Evolutionary conservation across 192 early-diverging fungal species (phyloP).

Genomic region (Funneliformis geosporum): DNA sequence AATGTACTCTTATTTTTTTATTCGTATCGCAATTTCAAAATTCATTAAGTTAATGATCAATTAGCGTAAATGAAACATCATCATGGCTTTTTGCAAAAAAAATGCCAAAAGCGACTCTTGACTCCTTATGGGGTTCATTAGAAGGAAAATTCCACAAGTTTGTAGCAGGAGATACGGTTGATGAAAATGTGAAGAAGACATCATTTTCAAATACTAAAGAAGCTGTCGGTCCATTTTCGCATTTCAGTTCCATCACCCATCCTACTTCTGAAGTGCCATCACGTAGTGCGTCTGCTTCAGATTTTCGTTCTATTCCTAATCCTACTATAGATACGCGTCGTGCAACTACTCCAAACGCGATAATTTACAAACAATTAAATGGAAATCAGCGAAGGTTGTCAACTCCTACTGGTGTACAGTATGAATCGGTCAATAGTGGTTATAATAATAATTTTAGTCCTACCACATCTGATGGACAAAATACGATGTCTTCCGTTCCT

Average conservation of each 20-base stretch:
- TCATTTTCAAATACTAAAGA: not conserved
- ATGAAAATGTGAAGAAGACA: slow-evolving; percentile 37
- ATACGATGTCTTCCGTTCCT: slow-evolving; percentile 22
- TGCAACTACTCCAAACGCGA: slow-evolving; percentile 34
- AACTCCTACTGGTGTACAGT: slow-evolving; percentile 13
- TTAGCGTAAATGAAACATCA: slow-evolving; percentile 27
- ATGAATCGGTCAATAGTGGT: not conserved
- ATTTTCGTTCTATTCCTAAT: slow-evolving; percentile 19
- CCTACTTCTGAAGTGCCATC: slow-evolving; percentile 23
- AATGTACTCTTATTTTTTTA: not conserved
- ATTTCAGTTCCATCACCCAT: slow-evolving; percentile 26
- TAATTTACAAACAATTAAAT: slow-evolving; percentile 12
- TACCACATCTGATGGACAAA: slow-evolving; percentile 9
- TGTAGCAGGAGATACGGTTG: slow-evolving; percentile 53
- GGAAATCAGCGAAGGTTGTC: slow-evolving; percentile 25
- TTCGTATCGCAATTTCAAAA: not conserved
- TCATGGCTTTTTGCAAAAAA: slow-evolving; percentile 45
- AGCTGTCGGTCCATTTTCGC: slow-evolving; percentile 29
- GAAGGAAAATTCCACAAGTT: slow-evolving; percentile 63
- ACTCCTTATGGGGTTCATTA: slow-evolving; percentile 58
- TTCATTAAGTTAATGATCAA: slow-evolving; percentile 29
- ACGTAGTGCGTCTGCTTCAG: slow-evolving; percentile 35
- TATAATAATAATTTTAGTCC: slow-evolving; percentile 28
- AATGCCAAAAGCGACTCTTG: slow-evolving; percentile 56
- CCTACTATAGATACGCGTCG: slow-evolving; percentile 22